Percentiles rank a stretch among this genome's conserved stretches.
phyloP scores from a whole-genome alignment of 2,329 filamentous ascomycete species.

The Phaeophleospora eucalypticola region DNA sequence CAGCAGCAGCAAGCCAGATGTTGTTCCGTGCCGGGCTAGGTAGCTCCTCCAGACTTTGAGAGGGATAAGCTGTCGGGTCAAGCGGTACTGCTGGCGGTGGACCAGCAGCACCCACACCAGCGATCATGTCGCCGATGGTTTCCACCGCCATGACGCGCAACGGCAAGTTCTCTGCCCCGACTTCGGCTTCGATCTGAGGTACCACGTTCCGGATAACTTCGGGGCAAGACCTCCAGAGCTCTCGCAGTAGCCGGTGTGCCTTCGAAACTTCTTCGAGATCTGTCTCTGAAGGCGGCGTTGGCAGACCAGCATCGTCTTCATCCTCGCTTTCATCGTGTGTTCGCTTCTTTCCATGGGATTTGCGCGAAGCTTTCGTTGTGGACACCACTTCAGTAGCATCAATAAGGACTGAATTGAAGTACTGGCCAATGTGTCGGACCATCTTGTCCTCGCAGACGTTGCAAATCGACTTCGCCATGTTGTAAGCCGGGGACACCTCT shows the following conservation, averaged over 20 bases:
- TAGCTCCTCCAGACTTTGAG: conserved; percentile 48
- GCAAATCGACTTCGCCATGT: conserved; percentile 94
- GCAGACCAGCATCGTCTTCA: conserved; percentile 36
- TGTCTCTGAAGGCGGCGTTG: conserved; percentile 62
- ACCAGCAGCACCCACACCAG: conserved; percentile 87
- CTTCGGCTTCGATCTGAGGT: conserved; percentile 85
- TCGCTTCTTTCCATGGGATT: conserved; percentile 45
- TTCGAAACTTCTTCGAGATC: conserved; percentile 85
- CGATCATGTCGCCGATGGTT: conserved; percentile 90
- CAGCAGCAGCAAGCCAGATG: conserved; percentile 75
- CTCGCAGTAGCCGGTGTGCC: conserved; percentile 81
- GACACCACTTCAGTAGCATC: conserved; percentile 57
- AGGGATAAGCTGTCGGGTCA: conserved; percentile 83
- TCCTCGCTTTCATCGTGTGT: conserved; percentile 39
- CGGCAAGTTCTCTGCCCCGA: conserved; percentile 83
- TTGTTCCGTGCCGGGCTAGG: conserved; percentile 44
- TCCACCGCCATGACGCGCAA: conserved; percentile 85
- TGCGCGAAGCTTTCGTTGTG: conserved; percentile 37
- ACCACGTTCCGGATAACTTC: conserved; percentile 88
- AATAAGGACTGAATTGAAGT: conserved; percentile 94
- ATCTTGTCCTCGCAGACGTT: conserved; percentile 87
- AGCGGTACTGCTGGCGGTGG: conserved; percentile 68
- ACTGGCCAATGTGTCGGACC: conserved; percentile 89
- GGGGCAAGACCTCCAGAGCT: conserved; percentile 90
- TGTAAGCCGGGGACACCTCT: conserved; percentile 85